Conservation (phyloP, 2,329 filamentous ascomycete genomes). For the Pseudonectria buxi region DNA sequence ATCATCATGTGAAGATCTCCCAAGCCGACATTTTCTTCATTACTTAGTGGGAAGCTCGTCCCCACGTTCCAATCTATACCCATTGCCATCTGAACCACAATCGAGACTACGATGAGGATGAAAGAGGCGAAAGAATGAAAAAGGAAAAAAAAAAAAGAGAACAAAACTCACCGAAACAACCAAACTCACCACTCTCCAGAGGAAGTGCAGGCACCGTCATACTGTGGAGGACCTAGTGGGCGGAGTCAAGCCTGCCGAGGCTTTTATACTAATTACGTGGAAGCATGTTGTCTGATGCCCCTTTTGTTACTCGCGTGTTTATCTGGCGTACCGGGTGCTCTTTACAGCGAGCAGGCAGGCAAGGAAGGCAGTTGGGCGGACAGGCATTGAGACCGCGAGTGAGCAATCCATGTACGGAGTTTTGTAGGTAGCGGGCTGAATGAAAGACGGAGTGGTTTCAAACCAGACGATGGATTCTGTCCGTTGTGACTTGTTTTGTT, state of each 20-base stretch:
- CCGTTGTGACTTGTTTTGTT: too few species aligned
- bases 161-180: slow-evolving; percentile 11
- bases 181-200: slow-evolving; percentile 23
- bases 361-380: slow-evolving; percentile 13
- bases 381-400: slow-evolving; percentile 8
- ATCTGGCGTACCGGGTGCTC: slow-evolving; percentile 22
- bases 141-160: slow-evolving; percentile 13
- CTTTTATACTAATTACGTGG: slow-evolving; percentile 19
- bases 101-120: too few species aligned
- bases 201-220: slow-evolving; percentile 21
- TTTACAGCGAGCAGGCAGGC: slow-evolving; percentile 18
- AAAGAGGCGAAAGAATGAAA: slow-evolving; percentile 1
- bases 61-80: slow-evolving; percentile 9
- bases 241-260: slow-evolving; percentile 15
- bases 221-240: slow-evolving; percentile 13
- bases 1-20: slow-evolving; percentile 54
- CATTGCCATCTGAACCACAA: slow-evolving; percentile 8
- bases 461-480: neutral
- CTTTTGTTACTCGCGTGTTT: slow-evolving; percentile 21
- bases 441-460: slow-evolving; percentile 8
- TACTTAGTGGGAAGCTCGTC: slow-evolving; percentile 16
- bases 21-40: slow-evolving; percentile 1
- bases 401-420: slow-evolving; percentile 11
- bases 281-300: slow-evolving; percentile 21
- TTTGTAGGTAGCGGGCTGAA: slow-evolving; percentile 14